Conservation (phyloP, 176 grass and related monocot genomes). For the Olyra latifolia region DNA sequence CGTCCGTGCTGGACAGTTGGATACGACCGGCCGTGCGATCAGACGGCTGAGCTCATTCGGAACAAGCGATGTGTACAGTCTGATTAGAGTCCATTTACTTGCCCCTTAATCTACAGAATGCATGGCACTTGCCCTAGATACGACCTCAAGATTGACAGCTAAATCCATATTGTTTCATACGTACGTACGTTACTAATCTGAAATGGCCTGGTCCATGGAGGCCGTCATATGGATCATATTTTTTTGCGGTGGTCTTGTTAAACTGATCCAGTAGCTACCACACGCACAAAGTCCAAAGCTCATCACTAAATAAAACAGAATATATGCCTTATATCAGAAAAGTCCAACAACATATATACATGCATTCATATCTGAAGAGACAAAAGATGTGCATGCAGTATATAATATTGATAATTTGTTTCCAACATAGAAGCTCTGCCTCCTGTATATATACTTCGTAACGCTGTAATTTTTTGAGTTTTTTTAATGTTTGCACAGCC, state of each 20-base stretch:
- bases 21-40: no score
- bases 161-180: neutral
- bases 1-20: no score
- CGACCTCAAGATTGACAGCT: slow-evolving; percentile 9
- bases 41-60: no score
- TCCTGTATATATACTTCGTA: no score
- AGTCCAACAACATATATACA: neutral
- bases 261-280: neutral
- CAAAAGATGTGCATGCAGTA: neutral
- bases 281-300: neutral
- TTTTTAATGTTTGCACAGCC: no score
- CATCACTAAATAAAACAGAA: neutral
- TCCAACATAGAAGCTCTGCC: no score
- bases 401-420: neutral
- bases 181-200: no score
- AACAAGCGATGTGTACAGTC: no score
- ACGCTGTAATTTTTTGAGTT: no score
- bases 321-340: neutral
- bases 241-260: neutral
- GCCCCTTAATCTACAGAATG: neutral
- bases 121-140: slow-evolving; percentile 2
- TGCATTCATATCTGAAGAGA: neutral
- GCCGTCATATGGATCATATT: neutral
- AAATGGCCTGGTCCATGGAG: neutral
- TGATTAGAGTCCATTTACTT: no score